Evolutionary conservation across 23 red algal genomes (phyloP), one percentile per base, ranked within the genome.

Genomic region (Cyanidioschyzon merolae): DNA sequence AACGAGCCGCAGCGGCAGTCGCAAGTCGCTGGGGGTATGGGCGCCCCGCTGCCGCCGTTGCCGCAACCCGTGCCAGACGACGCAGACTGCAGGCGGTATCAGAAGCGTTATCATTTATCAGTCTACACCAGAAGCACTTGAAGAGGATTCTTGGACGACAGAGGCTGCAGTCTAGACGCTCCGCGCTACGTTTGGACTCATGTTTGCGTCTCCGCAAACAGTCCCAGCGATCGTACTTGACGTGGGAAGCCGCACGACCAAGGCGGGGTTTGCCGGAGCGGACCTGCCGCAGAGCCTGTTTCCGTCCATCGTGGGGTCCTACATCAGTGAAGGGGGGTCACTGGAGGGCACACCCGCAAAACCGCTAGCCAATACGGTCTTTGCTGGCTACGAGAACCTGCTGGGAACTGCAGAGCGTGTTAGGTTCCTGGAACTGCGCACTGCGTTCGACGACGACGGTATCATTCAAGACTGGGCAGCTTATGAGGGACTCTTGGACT

Each of bases 191-290:
- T n/a, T n/a, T n/a, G n/a, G n/a, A 39, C 39, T 26, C 68, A 95
- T 95, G 91, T 95, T 89, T 74, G 82, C 85, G 78, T 83, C 87
- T 25, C 67, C 80, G 74, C 75, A 80, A 17, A 87, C 88, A 7
- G 88, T 98, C 25, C 88, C 88, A 15, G 84, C 88, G 34, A 39
- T 98, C 12, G 85, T 98, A 2, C 80, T 92, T 17, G 94, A 98
- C 77, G 50, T 76, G 15, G 94, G 94, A 58, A 88, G 88, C 16
- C 94, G 90, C 39, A 88, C 85, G 0, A 58, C 81, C 39, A 98
- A 98, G 58, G 86, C 83, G 87, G 89, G 92, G 25, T 88, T 67
- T 74, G 88, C 85, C 37, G 94, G 94, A 50, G 94, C 84, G 29
- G 88, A 92, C 75, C 68, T 98, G 67, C 94, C 94, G 18, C 41